Conservation (phyloP, 805 yeast genomes). For the Saccharomycopsis microspora region DNA sequence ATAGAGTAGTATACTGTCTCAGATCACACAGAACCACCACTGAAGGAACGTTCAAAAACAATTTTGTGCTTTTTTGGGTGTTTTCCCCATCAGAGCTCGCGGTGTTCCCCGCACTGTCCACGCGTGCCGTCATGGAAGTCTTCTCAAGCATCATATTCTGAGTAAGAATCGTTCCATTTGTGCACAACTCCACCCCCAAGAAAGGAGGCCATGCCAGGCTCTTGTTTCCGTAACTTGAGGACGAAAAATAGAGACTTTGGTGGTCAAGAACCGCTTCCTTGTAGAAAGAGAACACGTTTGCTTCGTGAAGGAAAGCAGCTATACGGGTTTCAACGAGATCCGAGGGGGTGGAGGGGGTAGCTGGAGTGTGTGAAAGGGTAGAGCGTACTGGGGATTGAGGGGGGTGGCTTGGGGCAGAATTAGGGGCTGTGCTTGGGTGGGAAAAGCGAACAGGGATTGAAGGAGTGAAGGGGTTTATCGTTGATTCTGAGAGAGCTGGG, state of each 20-base stretch:
- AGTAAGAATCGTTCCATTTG: slow-evolving; percentile 36
- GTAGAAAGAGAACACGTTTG: slow-evolving; percentile 60
- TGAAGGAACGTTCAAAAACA: slow-evolving; percentile 59
- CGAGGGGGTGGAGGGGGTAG: slow-evolving; percentile 1
- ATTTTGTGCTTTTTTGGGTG: slow-evolving; percentile 25
- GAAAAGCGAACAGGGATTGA: too few relatives aligned
- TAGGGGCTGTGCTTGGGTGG: too few relatives aligned
- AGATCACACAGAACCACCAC: slow-evolving; percentile 63
- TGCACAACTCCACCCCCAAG: slow-evolving; percentile 63
- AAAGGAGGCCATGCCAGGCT: slow-evolving; percentile 79
- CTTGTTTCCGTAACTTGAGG: slow-evolving; percentile 19
- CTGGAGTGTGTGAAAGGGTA: not conserved
- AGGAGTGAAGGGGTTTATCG: too few relatives aligned
- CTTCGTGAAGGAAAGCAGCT: slow-evolving; percentile 57
- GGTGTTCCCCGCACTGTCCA: slow-evolving; percentile 35
- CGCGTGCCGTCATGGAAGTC: slow-evolving; percentile 50
- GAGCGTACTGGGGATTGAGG: slow-evolving; percentile 19
- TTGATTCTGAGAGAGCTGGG: too few relatives aligned
- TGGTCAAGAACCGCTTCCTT: slow-evolving; percentile 34
- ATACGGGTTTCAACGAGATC: slow-evolving; percentile 50
- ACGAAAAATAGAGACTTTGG: slow-evolving; percentile 23
- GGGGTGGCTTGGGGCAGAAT: too few relatives aligned
- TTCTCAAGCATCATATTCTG: slow-evolving; percentile 49
- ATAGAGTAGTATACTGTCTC: slow-evolving; percentile 56
- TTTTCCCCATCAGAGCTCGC: slow-evolving; percentile 9